These are phyloP conservation scores for Podila epigama DNA, from an alignment of 192 early-diverging fungal species.

Conservation along the genomic window DNA sequence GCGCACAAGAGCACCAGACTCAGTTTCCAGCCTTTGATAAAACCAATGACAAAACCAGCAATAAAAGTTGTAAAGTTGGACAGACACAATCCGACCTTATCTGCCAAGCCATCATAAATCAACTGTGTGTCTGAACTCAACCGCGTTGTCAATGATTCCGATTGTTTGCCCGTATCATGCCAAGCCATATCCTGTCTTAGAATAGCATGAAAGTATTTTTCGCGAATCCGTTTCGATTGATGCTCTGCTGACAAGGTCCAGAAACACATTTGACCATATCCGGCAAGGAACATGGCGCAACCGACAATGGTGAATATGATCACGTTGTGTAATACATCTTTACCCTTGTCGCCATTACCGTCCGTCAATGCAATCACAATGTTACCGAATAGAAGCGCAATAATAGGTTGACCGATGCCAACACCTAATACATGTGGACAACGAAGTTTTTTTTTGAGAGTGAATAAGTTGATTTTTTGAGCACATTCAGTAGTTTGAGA, in stretches of 20 bases:
- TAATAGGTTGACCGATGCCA: slow-evolving; percentile 19
- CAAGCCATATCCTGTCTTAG: slow-evolving; percentile 88
- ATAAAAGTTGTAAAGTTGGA: slow-evolving; percentile 72
- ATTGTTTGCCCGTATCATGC: slow-evolving; percentile 72
- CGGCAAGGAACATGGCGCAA: slow-evolving; percentile 58
- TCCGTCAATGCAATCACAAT: slow-evolving; percentile 4
- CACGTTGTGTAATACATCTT: slow-evolving; percentile 2
- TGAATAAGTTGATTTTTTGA: no score
- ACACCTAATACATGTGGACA: background rate
- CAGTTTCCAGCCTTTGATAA: slow-evolving; percentile 65
- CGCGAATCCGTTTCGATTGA: slow-evolving; percentile 67
- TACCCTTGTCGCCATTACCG: background rate
- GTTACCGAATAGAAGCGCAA: slow-evolving; percentile 21
- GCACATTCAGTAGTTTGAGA: no score
- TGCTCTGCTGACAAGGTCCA: slow-evolving; percentile 63
- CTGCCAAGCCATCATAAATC: slow-evolving; percentile 87
- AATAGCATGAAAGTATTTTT: slow-evolving; percentile 75
- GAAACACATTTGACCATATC: slow-evolving; percentile 64
- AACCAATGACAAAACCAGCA: slow-evolving; percentile 73
- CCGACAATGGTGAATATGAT: slow-evolving; percentile 51
- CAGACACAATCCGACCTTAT: slow-evolving; percentile 78
- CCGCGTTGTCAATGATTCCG: slow-evolving; percentile 71
- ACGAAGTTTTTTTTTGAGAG: background rate
- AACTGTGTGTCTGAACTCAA: slow-evolving; percentile 85
- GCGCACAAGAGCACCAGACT: slow-evolving; percentile 65